Conservation (phyloP, 2,329 filamentous ascomycete genomes). For the Paecilomyces variotii region DNA sequence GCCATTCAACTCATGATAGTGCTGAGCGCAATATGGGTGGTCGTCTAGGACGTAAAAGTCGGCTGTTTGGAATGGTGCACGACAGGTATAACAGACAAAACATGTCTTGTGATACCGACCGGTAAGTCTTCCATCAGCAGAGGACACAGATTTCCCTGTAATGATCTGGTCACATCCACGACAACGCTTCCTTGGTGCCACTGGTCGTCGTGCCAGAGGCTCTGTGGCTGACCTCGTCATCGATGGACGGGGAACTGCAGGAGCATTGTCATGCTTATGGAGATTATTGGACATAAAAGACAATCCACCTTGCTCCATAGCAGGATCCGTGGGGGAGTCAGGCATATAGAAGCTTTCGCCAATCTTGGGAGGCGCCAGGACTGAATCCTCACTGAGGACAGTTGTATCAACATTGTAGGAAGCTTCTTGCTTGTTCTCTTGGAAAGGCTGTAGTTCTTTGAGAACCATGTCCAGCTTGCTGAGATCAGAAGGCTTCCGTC, state of each 20-base stretch:
- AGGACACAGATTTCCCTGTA: slow-evolving; percentile 85
- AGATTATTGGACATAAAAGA: slow-evolving; percentile 17
- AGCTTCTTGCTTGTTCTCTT: slow-evolving; percentile 1
- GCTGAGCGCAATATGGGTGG: slow-evolving; percentile 78
- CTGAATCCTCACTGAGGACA: slow-evolving; percentile 3
- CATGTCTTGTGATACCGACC: slow-evolving; percentile 93
- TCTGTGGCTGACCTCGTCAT: slow-evolving; percentile 14
- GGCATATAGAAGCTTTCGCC: slow-evolving; percentile 23
- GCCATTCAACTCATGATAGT: slow-evolving; percentile 87
- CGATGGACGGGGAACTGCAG: slow-evolving; percentile 4
- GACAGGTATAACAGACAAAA: slow-evolving; percentile 84
- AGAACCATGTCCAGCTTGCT: slow-evolving; percentile 46
- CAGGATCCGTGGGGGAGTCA: slow-evolving; percentile 43
- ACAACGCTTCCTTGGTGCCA: slow-evolving; percentile 62
- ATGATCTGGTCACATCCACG: slow-evolving; percentile 74
- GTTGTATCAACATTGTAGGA: slow-evolving; percentile 22
- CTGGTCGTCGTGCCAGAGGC: slow-evolving; percentile 33
- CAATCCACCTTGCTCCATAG: slow-evolving; percentile 33
- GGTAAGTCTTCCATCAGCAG: slow-evolving; percentile 81
- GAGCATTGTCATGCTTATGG: slow-evolving; percentile 10
- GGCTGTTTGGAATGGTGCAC: slow-evolving; percentile 69
- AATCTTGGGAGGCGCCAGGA: slow-evolving; percentile 22
- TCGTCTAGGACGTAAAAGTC: slow-evolving; percentile 91
- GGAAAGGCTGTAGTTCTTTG: slow-evolving; percentile 42
- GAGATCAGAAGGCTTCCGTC: slow-evolving; percentile 23